phyloP scores from a whole-genome alignment of 148 eudicot species.

The Chenopodium formosanum region DNA sequence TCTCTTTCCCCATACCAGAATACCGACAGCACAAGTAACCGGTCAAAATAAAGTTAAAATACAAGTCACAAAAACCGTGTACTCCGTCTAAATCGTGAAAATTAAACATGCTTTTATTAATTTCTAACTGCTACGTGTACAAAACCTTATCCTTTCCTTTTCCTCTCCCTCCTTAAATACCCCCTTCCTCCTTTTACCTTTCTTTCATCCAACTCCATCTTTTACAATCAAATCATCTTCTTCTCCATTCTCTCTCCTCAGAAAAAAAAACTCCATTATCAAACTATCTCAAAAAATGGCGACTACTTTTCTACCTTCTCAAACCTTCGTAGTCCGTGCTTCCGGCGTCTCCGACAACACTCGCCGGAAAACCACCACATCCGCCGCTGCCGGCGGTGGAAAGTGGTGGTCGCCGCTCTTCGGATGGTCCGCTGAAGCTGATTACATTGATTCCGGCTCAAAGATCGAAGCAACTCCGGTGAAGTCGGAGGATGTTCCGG shows the following conservation, averaged over 20 bases:
- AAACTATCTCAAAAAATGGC: slow-evolving; percentile 39
- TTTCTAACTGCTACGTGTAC: slow-evolving; percentile 35
- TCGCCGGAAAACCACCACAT: slow-evolving; percentile 30
- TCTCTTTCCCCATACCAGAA: background rate
- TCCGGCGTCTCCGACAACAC: slow-evolving; percentile 25
- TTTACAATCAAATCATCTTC: background rate
- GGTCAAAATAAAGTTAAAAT: background rate
- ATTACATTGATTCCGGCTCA: slow-evolving; percentile 42
- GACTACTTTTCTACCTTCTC: slow-evolving; percentile 38
- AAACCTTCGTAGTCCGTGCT: slow-evolving; percentile 28
- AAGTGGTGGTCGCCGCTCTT: slow-evolving; percentile 76
- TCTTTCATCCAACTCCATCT: background rate
- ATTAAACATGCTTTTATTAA: too few species aligned
- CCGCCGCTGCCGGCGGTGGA: background rate
- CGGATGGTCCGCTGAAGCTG: slow-evolving; percentile 63
- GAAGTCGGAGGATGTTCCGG: background rate
- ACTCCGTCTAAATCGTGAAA: too few species aligned
- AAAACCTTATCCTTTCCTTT: slow-evolving; percentile 40
- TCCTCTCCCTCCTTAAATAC: slow-evolving; percentile 7
- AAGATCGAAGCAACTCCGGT: background rate
- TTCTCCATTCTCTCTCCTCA: slow-evolving; percentile 5
- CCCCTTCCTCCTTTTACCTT: background rate
- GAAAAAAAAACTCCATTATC: background rate
- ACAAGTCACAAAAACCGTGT: background rate
- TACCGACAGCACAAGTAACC: background rate